Base-by-base conservation (phyloP, 495 filamentous ascomycete species). In the Viridothelium virens region DNA sequence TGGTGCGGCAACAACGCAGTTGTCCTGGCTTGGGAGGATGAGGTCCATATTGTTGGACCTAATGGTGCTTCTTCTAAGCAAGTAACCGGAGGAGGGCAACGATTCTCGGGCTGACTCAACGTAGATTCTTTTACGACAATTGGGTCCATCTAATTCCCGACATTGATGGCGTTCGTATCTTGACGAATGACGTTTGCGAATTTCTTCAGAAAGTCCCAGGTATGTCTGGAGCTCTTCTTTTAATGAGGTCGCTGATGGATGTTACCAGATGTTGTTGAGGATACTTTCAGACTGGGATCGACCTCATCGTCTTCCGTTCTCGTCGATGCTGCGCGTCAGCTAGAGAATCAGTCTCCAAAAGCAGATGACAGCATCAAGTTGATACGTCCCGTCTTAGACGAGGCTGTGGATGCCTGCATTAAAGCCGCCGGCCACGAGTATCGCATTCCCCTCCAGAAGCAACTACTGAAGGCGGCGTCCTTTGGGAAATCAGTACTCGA, bases 1-100 rank as follows among this genome's bases (percentile, higher is more conserved):
- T 98, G 94, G 94, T 97, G 94, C 76, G 93, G 94, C 16, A 95
- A 96, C 67, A 91, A 97, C 77, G 90, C 91, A 6, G 91, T 97
- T 9, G 86, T 96, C 56, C 85, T 97, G 67, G 91, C 91, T 14
- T 98, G 94, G 94, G 94, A 96, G 70, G 94, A 98, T 77, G 94
- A 98, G 71, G 87, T 97, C n/a, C 94, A 97, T 73, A 82, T 98
- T 56, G 88, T 97, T 65, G 92, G 92, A 1, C 91, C 91, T 0
- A 88, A 86, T 61, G 91, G 90, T 47, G 85, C 87, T 11, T 83
- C 90, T 48, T 83, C 91, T 41, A 86, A 85, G 82, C 85, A 74
- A 70, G 78, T 61, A 63, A 5, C 34, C 34, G 5, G 46, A 56
- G 12, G 44, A 34, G 5, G 14, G 38, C 6, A 38, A 48, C 41